Conservation (phyloP, 2,329 filamentous ascomycete genomes). For the Chaetomium olivaceum region DNA sequence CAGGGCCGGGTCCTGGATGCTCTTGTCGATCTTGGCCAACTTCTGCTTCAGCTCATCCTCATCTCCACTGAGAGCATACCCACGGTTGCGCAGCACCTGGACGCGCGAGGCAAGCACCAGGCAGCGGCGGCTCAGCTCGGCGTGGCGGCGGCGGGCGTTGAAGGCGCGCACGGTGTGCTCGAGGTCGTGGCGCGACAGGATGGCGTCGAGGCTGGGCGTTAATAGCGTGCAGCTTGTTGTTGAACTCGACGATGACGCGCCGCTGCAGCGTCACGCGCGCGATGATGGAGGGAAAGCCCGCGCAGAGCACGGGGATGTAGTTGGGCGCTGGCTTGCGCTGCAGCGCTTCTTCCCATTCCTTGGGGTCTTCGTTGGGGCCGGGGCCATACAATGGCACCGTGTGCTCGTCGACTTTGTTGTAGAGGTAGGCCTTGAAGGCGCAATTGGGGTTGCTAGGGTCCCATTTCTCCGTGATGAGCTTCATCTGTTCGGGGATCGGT, state of each 20-base stretch:
- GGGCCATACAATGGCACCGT: slow-evolving; percentile 77
- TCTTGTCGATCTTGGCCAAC: slow-evolving; percentile 66
- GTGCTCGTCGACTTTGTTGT: slow-evolving; percentile 77
- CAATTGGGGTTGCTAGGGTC: slow-evolving; percentile 67
- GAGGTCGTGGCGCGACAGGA: slow-evolving; percentile 75
- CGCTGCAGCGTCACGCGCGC: slow-evolving; percentile 73
- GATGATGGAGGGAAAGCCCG: slow-evolving; percentile 71
- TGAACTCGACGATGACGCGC: slow-evolving; percentile 67
- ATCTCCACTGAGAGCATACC: slow-evolving; percentile 75
- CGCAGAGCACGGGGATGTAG: slow-evolving; percentile 74
- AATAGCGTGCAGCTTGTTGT: slow-evolving; percentile 74
- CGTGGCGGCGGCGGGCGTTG: slow-evolving; percentile 71
- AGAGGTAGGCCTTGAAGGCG: slow-evolving; percentile 81
- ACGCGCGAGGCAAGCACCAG: slow-evolving; percentile 75
- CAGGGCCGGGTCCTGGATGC: slow-evolving; percentile 72
- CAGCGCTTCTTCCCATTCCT: slow-evolving; percentile 82
- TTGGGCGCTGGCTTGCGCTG: slow-evolving; percentile 75
- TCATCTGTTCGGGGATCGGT: slow-evolving; percentile 72
- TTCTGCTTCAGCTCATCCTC: slow-evolving; percentile 78
- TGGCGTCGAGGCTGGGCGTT: slow-evolving; percentile 69
- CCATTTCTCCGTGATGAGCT: slow-evolving; percentile 72
- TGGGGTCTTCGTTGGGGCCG: slow-evolving; percentile 67
- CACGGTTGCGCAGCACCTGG: slow-evolving; percentile 77
- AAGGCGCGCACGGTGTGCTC: slow-evolving; percentile 72
- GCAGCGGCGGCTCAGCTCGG: slow-evolving; percentile 70